Evolutionary conservation across 2,329 filamentous ascomycete species (phyloP), one percentile per base, ranked within the genome.

Genomic region (Orbilia blumenaviensis): DNA sequence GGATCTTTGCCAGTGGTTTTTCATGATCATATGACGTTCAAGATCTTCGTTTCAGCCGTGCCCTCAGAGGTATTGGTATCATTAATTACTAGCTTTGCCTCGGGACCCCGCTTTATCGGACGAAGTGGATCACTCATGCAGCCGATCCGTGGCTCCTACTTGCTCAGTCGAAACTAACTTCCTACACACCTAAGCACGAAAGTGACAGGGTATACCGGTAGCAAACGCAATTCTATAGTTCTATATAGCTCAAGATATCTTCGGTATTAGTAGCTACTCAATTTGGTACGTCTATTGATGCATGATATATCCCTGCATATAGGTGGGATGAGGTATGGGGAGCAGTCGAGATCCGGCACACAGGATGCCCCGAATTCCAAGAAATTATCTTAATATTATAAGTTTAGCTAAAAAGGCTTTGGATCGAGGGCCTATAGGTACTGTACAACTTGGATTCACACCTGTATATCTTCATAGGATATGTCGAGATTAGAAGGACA

Each of bases 1-100:
- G 34, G 36, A 48, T 27, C 16, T 25, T 23, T 9, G 58, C 36
- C 25, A n/a, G 36, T 34, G 34, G n/a, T n/a, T n/a, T n/a, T n/a
- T n/a, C n/a, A n/a, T n/a, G n/a, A n/a, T n/a, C n/a, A n/a, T n/a
- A 23, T 6, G 25, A 52, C 5, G 21, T 62, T 21, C 21, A 60
- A 46, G 48, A 72, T 64, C 58, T 56, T 41, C 48, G 46, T 58
- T 72, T 72, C 48, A 72, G 48, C 67, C 67, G 67, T 18, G 58
- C n/a, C 10, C 32, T 56, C 38, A 16, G n/a, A n/a, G 34, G 29
- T 23, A 32, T 23, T 42, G 44, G 34, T 41, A 34, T 68, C 66
- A 54, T 54, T 60, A 52, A 63, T 21, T 32, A 27, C 27, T 34
- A 27, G 23, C 56, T 64, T 38, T 72, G 67, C 67, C 67, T 72